Evolutionary conservation across 257 asterid genomes (phyloP).

Genomic region (Misopates orontium): DNA sequence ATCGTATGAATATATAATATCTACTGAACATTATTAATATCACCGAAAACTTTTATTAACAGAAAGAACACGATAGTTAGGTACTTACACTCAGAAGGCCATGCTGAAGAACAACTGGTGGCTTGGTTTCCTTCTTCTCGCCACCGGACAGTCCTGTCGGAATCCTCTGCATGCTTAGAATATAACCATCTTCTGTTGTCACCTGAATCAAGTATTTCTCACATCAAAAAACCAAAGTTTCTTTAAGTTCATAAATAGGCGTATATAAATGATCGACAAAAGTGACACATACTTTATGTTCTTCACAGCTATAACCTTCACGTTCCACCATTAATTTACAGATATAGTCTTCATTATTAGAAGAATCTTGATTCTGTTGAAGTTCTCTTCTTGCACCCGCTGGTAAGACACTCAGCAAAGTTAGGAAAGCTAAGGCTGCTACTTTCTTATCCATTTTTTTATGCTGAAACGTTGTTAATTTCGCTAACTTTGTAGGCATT

Average conservation of each 20-base stretch:
- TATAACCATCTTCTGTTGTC: slow-evolving; percentile 69
- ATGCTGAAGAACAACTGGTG: slow-evolving; percentile 74
- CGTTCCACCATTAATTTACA: slow-evolving; percentile 39
- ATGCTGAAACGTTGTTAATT: no score
- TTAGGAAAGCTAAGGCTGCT: slow-evolving; percentile 14
- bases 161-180: slow-evolving; percentile 70
- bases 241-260: background rate
- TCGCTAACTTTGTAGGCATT: no score
- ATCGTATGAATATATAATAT: no score
- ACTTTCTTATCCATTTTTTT: slow-evolving; percentile 36
- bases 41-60: no score
- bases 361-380: background rate
- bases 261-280: background rate
- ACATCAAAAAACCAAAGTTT: background rate
- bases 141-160: slow-evolving; percentile 45
- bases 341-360: slow-evolving; percentile 25
- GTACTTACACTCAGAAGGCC: slow-evolving; percentile 60
- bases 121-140: slow-evolving; percentile 27
- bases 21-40: no score
- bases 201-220: slow-evolving; percentile 38
- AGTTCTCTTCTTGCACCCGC: slow-evolving; percentile 41
- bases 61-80: background rate
- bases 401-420: slow-evolving; percentile 21
- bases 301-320: slow-evolving; percentile 37
- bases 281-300: slow-evolving; percentile 31